phyloP scores from a whole-genome alignment of 352 stramenopile genomes.

The Phytophthora pini region DNA sequence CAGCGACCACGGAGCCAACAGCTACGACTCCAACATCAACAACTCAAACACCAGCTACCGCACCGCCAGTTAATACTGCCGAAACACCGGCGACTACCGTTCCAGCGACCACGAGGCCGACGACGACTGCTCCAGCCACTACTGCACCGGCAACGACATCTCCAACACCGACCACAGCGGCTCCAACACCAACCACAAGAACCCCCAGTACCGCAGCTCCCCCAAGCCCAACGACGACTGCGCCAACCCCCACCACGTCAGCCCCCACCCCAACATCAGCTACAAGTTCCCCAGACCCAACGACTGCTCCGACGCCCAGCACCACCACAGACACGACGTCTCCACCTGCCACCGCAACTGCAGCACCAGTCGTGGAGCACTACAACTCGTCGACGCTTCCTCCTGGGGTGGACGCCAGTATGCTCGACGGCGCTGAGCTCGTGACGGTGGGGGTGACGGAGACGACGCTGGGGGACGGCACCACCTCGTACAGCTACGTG shows the following conservation, averaged over 20 bases:
- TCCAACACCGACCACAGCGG: conserved; percentile 5
- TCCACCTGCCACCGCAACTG: conserved; percentile 9
- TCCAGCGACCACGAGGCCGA: conserved; percentile 2
- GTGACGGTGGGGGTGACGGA: conserved; percentile 46
- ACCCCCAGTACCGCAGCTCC: conserved; percentile 1
- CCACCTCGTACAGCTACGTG: conserved; percentile 45
- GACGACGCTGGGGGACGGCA: conserved; percentile 33
- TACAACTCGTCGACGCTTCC: conserved; percentile 53
- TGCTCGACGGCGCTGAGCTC: conserved; percentile 45
- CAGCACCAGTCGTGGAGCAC: conserved; percentile 23
- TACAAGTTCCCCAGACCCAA: conserved; percentile 6
- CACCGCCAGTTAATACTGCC: background rate
- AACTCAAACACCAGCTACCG: background rate
- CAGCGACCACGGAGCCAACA: background rate
- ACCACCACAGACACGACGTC: conserved; percentile 1
- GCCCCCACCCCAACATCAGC: conserved; percentile 3
- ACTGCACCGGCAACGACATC: conserved; percentile 16
- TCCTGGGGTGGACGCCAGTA: conserved; percentile 36
- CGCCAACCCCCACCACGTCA: conserved; percentile 4
- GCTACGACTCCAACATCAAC: background rate
- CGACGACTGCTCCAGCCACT: conserved; percentile 4
- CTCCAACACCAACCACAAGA: conserved; percentile 4
- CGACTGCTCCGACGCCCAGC: conserved; percentile 4
- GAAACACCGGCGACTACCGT: background rate
- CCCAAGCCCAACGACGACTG: background rate